Conservation (phyloP, 208 protist genomes). For the Naegleria fowleri region DNA sequence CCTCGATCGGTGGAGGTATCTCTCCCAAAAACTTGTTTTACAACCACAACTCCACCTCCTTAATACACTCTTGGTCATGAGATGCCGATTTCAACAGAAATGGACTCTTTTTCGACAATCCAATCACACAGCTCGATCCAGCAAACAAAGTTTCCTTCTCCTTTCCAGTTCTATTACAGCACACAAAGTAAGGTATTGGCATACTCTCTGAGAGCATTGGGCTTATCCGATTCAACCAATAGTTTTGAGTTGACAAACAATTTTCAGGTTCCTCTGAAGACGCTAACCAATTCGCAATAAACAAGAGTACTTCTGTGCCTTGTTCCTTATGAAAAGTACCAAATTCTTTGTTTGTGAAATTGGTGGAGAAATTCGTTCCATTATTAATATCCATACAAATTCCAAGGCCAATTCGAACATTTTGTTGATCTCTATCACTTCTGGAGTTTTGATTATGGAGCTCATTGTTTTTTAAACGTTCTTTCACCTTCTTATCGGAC, state of each 20-base stretch:
- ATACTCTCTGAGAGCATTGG: neutral
- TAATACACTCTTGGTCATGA: neutral
- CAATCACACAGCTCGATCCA: neutral
- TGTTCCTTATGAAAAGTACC: neutral
- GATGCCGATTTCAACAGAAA: neutral
- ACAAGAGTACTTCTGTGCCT: neutral
- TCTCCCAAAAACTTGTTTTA: too few relatives aligned
- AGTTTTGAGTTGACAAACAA: neutral
- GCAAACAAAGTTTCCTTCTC: neutral
- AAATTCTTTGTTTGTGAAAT: neutral
- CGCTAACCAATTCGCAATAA: neutral
- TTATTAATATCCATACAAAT: constrained; percentile 1
- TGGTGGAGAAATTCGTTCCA: neutral
- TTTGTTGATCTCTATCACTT: too few relatives aligned
- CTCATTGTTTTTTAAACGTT: too few relatives aligned
- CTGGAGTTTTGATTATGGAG: too few relatives aligned
- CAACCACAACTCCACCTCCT: neutral
- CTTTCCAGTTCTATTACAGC: neutral
- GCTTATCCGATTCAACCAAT: neutral
- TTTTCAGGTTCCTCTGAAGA: neutral
- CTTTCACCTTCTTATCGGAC: neutral
- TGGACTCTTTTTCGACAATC: neutral
- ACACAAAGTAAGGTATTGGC: neutral
- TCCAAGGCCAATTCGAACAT: neutral
- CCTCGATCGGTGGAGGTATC: too few relatives aligned